Evolutionary conservation across 345 rosid genomes (phyloP).

Genomic region (Salix caprea): DNA sequence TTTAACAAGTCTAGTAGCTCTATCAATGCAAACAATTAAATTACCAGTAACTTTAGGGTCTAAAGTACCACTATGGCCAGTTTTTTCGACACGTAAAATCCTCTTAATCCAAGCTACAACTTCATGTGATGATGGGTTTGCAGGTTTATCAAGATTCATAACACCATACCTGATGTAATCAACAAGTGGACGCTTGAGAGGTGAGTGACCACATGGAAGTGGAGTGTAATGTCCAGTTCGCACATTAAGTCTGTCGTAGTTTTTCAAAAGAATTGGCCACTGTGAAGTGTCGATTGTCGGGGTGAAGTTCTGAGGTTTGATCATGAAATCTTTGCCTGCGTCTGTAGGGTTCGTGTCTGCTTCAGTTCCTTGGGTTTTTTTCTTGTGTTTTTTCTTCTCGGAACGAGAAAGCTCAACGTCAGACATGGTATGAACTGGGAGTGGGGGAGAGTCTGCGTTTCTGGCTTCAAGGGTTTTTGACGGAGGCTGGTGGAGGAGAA

Average conservation of each 20-base stretch:
- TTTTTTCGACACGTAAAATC: conserved; percentile 81
- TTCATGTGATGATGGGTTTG: conserved; percentile 95
- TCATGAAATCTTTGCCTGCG: conserved; percentile 64
- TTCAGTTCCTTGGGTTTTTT: conserved; percentile 32
- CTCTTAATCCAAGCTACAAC: conserved; percentile 99
- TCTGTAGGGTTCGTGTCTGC: conserved; percentile 60
- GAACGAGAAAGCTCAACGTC: conserved; percentile 58
- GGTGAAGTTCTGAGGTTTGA: conserved; percentile 77
- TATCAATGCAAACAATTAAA: conserved; percentile 81
- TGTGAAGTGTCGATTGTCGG: conserved; percentile 78
- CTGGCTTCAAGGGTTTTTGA: conserved; percentile 9
- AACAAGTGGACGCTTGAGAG: conserved; percentile 78
- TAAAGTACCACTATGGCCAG: conserved; percentile 92
- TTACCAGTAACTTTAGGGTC: conserved; percentile 97
- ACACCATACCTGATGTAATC: conserved; percentile 85
- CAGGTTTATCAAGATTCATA: conserved; percentile 85
- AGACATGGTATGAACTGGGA: conserved; percentile 56
- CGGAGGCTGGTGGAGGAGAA: background rate
- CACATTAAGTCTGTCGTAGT: conserved; percentile 86
- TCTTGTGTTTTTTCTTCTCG: conserved; percentile 62
- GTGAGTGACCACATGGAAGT: conserved; percentile 72
- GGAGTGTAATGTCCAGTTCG: conserved; percentile 99
- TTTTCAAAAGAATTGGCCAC: conserved; percentile 91
- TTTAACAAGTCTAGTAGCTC: conserved; percentile 93
- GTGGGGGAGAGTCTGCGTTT: conserved; percentile 41